Evolutionary conservation across 306 rosid genomes (phyloP).

Genomic region (Cicer cuneatum): DNA sequence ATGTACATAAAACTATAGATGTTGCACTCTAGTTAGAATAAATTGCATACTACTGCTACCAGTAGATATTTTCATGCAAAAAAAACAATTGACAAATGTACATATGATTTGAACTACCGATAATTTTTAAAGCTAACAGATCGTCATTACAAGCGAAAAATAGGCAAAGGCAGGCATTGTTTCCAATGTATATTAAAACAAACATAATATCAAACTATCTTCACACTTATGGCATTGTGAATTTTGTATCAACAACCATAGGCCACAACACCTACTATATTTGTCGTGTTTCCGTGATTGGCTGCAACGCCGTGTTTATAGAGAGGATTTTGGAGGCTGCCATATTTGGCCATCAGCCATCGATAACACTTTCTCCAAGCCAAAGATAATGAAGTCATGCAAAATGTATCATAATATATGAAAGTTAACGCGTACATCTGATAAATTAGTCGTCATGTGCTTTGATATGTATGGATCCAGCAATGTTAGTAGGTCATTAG

Average conservation of each 20-base stretch:
- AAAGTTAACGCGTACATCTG: slow-evolving; percentile 63
- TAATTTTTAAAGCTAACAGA: too few relatives aligned
- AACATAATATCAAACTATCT: not conserved
- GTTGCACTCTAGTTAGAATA: too few relatives aligned
- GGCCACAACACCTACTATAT: not conserved
- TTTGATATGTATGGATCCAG: slow-evolving; percentile 69
- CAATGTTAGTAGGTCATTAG: slow-evolving; percentile 55
- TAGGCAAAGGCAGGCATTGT: not conserved
- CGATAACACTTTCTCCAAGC: not conserved
- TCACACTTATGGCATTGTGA: not conserved
- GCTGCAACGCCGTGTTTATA: not conserved
- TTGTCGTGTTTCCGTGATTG: not conserved
- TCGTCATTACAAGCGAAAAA: too few relatives aligned
- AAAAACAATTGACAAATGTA: too few relatives aligned
- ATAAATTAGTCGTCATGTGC: slow-evolving; percentile 61
- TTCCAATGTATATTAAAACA: not conserved
- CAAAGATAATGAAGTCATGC: slow-evolving; percentile 33
- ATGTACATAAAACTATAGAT: not conserved
- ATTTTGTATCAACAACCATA: not conserved
- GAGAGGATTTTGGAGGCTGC: not conserved
- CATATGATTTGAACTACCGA: too few relatives aligned
- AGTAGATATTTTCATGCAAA: too few relatives aligned
- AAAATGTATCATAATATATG: slow-evolving; percentile 36
- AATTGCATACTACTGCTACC: too few relatives aligned
- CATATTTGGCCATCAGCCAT: not conserved